Evolutionary conservation across 192 early-diverging fungal genomes (phyloP).

Genomic region (Bifiguratus adelaidae): DNA sequence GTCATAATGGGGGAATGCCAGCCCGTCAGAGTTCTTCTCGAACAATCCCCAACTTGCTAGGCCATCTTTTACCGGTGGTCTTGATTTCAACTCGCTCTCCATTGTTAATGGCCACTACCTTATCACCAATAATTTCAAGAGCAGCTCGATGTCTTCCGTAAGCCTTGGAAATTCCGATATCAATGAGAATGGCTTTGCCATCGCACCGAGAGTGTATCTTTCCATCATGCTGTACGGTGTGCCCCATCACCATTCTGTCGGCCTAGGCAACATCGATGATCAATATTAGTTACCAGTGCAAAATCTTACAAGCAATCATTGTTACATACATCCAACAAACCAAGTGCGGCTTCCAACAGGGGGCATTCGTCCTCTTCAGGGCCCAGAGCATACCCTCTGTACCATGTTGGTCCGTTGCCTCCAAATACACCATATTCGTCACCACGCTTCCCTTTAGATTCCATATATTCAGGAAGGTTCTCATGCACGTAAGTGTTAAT

Average conservation of each 20-base stretch:
- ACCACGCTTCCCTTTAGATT: slow-evolving; percentile 3
- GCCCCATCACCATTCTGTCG: slow-evolving; percentile 60
- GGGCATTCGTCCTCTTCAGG: slow-evolving; percentile 30
- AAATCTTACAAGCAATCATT: background rate
- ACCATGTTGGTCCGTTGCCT: slow-evolving; percentile 29
- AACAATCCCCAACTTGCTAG: background rate
- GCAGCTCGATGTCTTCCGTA: slow-evolving; percentile 64
- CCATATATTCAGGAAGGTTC: slow-evolving; percentile 13
- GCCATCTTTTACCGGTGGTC: background rate
- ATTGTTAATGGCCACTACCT: slow-evolving; percentile 36
- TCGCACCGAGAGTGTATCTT: slow-evolving; percentile 49
- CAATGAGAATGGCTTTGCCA: slow-evolving; percentile 50
- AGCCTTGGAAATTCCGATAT: slow-evolving; percentile 56
- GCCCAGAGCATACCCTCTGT: slow-evolving; percentile 46
- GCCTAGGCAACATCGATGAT: slow-evolving; percentile 21
- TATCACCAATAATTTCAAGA: slow-evolving; percentile 56
- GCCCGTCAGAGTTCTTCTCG: slow-evolving; percentile 1
- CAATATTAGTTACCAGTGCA: background rate
- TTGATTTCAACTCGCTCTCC: slow-evolving; percentile 2
- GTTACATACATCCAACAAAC: slow-evolving; percentile 24
- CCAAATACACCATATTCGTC: slow-evolving; percentile 20
- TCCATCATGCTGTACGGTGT: slow-evolving; percentile 47
- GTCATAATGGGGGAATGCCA: background rate
- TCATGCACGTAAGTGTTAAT: slow-evolving; percentile 31
- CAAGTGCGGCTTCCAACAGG: slow-evolving; percentile 28